phyloP scores from a whole-genome alignment of 2,329 filamentous ascomycete genomes.

The Colletotrichum agaves region DNA sequence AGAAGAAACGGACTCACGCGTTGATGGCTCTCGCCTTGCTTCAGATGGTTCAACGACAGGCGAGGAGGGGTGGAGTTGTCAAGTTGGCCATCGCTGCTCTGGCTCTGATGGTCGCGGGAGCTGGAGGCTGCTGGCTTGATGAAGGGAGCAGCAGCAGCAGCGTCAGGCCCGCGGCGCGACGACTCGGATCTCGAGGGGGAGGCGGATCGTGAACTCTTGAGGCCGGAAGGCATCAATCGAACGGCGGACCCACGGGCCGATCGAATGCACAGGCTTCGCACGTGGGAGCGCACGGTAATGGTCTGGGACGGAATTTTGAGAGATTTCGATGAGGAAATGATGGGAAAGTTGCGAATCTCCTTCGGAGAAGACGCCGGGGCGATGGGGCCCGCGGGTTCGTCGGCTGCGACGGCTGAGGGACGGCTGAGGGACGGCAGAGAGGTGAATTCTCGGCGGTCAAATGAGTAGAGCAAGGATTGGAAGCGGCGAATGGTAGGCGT shows the following conservation, averaged over 20 bases:
- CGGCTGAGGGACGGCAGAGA: no score
- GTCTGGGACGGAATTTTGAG: conserved; percentile 15
- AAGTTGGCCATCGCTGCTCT: conserved; percentile 12
- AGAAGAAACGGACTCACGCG: conserved; percentile 5
- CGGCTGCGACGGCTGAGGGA: background rate
- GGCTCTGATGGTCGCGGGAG: background rate
- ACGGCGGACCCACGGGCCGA: conserved; percentile 22
- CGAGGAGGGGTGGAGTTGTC: background rate
- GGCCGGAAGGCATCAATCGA: conserved; percentile 37
- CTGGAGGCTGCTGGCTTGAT: background rate
- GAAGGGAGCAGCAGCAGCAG: background rate
- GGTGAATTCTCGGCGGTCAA: background rate
- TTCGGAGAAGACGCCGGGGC: background rate
- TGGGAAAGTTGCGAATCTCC: background rate
- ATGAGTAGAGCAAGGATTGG: background rate
- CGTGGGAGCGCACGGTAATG: conserved; percentile 19
- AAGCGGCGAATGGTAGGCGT: conserved; percentile 1
- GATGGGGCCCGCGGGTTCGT: background rate
- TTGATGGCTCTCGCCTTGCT: conserved; percentile 33
- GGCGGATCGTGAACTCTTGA: conserved; percentile 29
- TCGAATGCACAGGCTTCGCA: conserved; percentile 5
- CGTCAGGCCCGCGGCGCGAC: background rate
- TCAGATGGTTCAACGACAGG: conserved; percentile 30
- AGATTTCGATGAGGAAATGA: background rate
- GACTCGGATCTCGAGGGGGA: conserved; percentile 21